Conservation (phyloP, 441 rosid species). For the Erodium texanum region DNA sequence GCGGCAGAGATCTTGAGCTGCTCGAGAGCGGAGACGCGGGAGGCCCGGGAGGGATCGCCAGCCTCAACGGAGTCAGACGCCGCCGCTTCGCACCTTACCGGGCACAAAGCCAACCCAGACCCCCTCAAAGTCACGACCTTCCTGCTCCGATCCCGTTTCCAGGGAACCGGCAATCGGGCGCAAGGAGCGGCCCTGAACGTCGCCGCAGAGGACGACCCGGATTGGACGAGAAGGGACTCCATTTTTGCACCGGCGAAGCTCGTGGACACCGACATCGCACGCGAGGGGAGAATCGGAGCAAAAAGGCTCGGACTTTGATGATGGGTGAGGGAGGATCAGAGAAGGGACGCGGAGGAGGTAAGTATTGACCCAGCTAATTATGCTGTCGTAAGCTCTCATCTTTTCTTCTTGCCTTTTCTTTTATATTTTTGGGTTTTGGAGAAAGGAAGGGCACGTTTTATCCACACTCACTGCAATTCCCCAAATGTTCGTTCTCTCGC, state of each 20-base stretch:
- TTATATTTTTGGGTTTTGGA: not conserved
- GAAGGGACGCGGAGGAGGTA: not conserved
- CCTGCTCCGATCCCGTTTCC: not conserved
- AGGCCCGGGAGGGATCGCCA: slow-evolving; percentile 30
- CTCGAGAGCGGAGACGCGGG: slow-evolving; percentile 65
- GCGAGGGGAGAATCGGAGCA: not conserved
- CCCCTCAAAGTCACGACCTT: not conserved
- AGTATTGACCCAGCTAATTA: not conserved
- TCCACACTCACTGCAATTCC: not conserved
- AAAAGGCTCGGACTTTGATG: not conserved
- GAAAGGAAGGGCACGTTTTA: not conserved
- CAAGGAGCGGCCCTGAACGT: not conserved
- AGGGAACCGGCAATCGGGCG: too few species aligned
- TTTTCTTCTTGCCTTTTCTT: not conserved
- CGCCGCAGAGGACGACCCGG: not conserved
- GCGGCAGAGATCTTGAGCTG: slow-evolving; percentile 74
- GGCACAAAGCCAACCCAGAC: not conserved
- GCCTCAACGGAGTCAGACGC: slow-evolving; percentile 13
- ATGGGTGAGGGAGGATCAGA: not conserved
- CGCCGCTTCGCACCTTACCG: slow-evolving; percentile 3
- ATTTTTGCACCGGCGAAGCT: not conserved
- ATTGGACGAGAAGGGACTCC: not conserved
- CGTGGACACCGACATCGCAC: not conserved
- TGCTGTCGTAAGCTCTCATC: too few species aligned
- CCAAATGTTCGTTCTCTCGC: too few species aligned